Conservation (phyloP, 2,329 filamentous ascomycete species). For the Talaromyces sp. region DNA sequence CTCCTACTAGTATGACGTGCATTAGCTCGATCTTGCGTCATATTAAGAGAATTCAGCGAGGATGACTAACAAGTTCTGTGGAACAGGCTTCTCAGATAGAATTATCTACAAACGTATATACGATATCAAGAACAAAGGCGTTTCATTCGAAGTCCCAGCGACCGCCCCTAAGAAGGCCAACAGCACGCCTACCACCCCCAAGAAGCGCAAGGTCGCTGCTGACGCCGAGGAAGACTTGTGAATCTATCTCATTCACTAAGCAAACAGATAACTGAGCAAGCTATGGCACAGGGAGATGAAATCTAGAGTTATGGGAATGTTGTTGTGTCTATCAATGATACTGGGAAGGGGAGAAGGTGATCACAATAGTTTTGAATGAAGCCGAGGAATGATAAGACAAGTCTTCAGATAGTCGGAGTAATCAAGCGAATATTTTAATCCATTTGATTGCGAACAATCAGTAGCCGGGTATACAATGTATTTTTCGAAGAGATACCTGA, state of each 20-base stretch:
- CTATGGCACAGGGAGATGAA: neutral
- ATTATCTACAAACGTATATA: neutral
- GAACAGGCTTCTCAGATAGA: neutral
- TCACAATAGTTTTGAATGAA: neutral
- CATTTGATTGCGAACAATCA: neutral
- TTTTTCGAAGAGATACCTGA: neutral
- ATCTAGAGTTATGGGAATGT: neutral
- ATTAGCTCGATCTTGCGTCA: neutral
- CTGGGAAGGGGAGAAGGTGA: neutral
- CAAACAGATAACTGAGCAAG: neutral
- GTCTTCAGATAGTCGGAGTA: neutral
- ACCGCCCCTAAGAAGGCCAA: neutral
- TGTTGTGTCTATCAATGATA: neutral
- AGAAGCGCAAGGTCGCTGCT: constrained; percentile 1
- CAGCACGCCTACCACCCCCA: neutral
- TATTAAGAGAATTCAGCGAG: neutral
- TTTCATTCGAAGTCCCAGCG: neutral
- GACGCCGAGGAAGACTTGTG: neutral
- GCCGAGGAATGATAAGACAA: neutral
- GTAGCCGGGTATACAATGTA: neutral
- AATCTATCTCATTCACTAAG: neutral
- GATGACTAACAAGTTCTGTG: neutral
- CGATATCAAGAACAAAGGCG: neutral
- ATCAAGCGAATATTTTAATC: neutral
- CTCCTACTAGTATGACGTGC: neutral